phyloP scores from a whole-genome alignment of 768 basidiomycete species.

The Lenzites betulinus region DNA sequence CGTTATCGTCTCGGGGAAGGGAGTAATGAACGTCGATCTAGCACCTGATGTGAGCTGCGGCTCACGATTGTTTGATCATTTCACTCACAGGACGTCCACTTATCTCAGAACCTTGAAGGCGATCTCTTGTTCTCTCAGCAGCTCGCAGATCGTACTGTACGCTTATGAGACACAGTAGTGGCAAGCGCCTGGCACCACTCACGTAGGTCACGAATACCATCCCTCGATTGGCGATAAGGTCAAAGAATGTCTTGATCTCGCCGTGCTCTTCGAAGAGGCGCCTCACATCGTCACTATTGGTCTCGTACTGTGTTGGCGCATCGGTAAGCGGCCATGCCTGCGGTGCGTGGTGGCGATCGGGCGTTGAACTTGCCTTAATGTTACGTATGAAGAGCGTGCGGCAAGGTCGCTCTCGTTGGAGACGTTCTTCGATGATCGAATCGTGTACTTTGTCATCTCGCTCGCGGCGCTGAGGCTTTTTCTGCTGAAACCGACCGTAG shows the following conservation, averaged over 20 bases:
- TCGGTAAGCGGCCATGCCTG: background rate
- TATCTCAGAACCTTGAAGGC: conserved; percentile 86
- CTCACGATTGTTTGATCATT: background rate
- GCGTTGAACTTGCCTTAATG: conserved; percentile 79
- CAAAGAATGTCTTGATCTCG: conserved; percentile 96
- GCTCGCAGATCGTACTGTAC: conserved; percentile 87
- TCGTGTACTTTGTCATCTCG: conserved; percentile 89
- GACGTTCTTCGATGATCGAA: conserved; percentile 91
- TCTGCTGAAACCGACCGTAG: conserved; percentile 38
- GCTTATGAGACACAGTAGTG: background rate
- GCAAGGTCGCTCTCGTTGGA: conserved; percentile 92
- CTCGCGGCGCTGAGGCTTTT: conserved; percentile 66
- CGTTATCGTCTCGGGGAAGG: conserved; percentile 78
- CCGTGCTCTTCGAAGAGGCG: conserved; percentile 90
- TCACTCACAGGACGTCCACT: conserved; percentile 82
- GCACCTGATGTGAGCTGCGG: conserved; percentile 11
- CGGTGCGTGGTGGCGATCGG: conserved; percentile 1
- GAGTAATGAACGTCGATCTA: conserved; percentile 99
- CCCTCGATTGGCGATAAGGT: conserved; percentile 91
- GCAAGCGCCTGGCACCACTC: conserved; percentile 41
- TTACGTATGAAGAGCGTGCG: conserved; percentile 97
- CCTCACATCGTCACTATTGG: conserved; percentile 82
- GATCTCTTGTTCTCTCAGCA: conserved; percentile 89
- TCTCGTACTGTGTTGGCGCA: conserved; percentile 70
- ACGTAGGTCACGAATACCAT: conserved; percentile 99